Evolutionary conservation across 768 basidiomycete genomes (phyloP), one percentile per base, ranked within the genome.

Genomic region (Melanogaster broomeanus): DNA sequence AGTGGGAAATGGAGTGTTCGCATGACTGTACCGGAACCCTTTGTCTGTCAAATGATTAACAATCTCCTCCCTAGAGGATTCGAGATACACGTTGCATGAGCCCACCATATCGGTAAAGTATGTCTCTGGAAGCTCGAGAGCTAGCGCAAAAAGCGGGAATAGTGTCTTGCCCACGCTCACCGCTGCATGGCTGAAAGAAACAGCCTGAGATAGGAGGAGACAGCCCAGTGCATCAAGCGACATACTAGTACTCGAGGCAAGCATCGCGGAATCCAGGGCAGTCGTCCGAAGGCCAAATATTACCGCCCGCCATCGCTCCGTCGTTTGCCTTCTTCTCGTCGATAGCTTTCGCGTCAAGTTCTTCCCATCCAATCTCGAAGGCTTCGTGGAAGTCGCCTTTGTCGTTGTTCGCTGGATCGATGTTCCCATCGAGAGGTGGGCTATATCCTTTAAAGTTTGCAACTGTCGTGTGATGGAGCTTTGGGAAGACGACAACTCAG

Each of bases 321-420:
- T 78, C 75, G 7, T 76, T 61, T 30, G 59, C 34, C 52, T 65
- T 59, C 40, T 69, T 60, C 44, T 64, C 58, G 52, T 70, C 63
- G 24, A 56, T 30, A 0, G 27, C 48, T 50, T 63, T 63, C 8
- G 60, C 49, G 10, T 72, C 59, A 0, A 79, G 62, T 22, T 74
- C 68, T 63, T 92, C 88, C 78, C 82, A 86, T 3, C 91, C 90
- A 50, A 96, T 77, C 59, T 93, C 87, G 65, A 94, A 96, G 3
- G 87, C 93, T 66, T 98, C 93, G 63, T 95, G 91, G 48, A 95
- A 69, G 63, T 98, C 94, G 1, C 93, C 93, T n/a, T 79, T 72
- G 42, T 81, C 79, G 21, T 79, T 73, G 42, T 82, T 81, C 8
- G 58, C 51, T 0, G 89, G 84, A 60, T 93, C 80, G 47, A 84